Conservation (phyloP, 2,329 filamentous ascomycete genomes). For the Penicillium sp. region DNA sequence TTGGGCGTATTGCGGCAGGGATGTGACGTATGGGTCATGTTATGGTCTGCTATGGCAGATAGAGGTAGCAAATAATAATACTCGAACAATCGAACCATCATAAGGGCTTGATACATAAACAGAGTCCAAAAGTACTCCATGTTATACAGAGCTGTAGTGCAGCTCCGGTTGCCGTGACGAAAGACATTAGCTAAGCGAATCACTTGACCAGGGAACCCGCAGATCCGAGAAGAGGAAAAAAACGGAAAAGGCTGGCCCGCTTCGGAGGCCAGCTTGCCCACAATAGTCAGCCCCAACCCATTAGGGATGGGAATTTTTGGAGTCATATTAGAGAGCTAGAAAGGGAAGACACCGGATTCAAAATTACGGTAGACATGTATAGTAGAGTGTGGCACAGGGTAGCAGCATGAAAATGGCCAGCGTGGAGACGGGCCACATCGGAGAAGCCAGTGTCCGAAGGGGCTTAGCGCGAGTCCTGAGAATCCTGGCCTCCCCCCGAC, state of each 20-base stretch:
- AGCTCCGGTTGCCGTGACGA: slow-evolving; percentile 33
- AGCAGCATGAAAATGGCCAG: slow-evolving; percentile 6
- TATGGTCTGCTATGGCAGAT: background rate
- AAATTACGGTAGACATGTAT: background rate
- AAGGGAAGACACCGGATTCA: background rate
- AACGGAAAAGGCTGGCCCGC: slow-evolving; percentile 29
- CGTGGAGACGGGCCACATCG: slow-evolving; percentile 37
- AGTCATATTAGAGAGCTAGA: slow-evolving; percentile 9
- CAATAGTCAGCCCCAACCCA: background rate
- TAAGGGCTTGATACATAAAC: background rate
- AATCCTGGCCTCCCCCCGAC: slow-evolving; percentile 38
- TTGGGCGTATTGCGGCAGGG: background rate
- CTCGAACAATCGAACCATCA: background rate
- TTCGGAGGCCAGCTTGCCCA: slow-evolving; percentile 6
- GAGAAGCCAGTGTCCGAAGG: slow-evolving; percentile 38
- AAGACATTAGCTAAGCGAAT: slow-evolving; percentile 32
- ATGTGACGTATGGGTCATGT: background rate
- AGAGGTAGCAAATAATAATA: background rate
- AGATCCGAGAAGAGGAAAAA: slow-evolving; percentile 37
- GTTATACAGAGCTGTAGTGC: background rate
- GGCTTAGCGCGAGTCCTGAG: slow-evolving; percentile 40
- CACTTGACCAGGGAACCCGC: slow-evolving; percentile 32
- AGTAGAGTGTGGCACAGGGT: background rate
- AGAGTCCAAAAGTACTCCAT: background rate
- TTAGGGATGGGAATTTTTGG: slow-evolving; percentile 4